Conservation (phyloP, 805 yeast species). For the Ogataea methanolica region DNA sequence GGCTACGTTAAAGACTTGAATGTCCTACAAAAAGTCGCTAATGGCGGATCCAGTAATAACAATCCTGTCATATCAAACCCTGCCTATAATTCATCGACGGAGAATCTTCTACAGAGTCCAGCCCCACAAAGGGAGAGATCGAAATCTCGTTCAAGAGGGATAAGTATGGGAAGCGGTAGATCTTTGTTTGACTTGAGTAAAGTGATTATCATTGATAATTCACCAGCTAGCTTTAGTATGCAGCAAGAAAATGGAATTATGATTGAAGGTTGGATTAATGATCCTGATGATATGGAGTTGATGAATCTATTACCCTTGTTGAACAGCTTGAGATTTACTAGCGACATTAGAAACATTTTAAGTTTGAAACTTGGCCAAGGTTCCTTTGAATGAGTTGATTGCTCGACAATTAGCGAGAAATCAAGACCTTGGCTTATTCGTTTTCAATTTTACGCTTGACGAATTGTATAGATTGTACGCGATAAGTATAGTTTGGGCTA, state of each 20-base stretch:
- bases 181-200: constrained; percentile 51
- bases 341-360: constrained; percentile 78
- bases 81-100: no score
- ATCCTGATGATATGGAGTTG: constrained; percentile 84
- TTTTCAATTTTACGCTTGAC: background rate
- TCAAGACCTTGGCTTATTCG: background rate
- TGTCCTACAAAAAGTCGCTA: constrained; percentile 15
- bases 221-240: constrained; percentile 82
- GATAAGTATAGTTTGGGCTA: no score
- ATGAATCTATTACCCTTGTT: constrained; percentile 77
- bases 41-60: background rate
- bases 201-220: constrained; percentile 82
- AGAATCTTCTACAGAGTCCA: background rate
- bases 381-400: constrained; percentile 38
- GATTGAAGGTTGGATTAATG: constrained; percentile 97
- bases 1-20: constrained; percentile 81
- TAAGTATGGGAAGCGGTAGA: constrained; percentile 6
- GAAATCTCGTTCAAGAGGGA: constrained; percentile 20
- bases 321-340: constrained; percentile 67
- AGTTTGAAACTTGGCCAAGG: constrained; percentile 72
- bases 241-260: constrained; percentile 86
- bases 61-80: no score
- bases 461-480: no score
- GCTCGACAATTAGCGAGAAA: no score
- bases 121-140: constrained; percentile 21